Evolutionary conservation across 2,329 filamentous ascomycete genomes (phyloP).

Genomic region (Phialophora verrucosa): DNA sequence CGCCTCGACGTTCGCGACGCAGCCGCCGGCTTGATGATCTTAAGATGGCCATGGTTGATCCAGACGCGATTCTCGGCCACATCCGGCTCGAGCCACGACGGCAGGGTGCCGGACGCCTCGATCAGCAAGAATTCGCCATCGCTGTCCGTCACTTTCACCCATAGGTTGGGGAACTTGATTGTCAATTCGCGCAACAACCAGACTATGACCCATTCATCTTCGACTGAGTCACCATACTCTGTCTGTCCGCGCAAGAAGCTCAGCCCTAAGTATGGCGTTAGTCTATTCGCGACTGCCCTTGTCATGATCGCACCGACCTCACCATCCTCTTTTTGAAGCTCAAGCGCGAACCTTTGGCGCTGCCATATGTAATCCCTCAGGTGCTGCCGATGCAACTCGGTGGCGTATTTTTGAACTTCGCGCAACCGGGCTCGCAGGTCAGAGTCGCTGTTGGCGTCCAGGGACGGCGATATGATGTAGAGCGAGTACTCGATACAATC

Average conservation of each 20-base stretch:
- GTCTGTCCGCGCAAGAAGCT: constrained; percentile 75
- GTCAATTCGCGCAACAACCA: constrained; percentile 85
- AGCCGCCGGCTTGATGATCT: constrained; percentile 68
- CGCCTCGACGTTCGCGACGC: constrained; percentile 52
- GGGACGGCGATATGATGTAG: constrained; percentile 68
- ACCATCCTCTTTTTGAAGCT: constrained; percentile 67
- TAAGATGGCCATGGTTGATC: constrained; percentile 78
- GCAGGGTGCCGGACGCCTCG: constrained; percentile 86
- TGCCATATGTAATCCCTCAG: constrained; percentile 96
- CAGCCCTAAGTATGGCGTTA: constrained; percentile 46
- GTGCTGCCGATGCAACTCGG: constrained; percentile 66
- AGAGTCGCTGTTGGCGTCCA: constrained; percentile 60
- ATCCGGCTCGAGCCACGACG: constrained; percentile 89
- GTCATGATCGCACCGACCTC: constrained; percentile 40
- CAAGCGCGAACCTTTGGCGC: constrained; percentile 76
- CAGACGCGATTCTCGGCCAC: constrained; percentile 87
- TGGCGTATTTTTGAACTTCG: constrained; percentile 70
- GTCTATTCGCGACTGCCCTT: constrained; percentile 29
- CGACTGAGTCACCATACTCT: constrained; percentile 90
- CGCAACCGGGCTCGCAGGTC: constrained; percentile 71
- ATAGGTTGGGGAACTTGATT: constrained; percentile 72
- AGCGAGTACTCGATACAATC: constrained; percentile 86
- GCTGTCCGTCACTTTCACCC: constrained; percentile 81
- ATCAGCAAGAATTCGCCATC: constrained; percentile 96
- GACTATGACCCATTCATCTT: constrained; percentile 97